A percentile compares a stretch with the other conserved stretches of the same genome.
Evolutionary conservation across 441 rosid genomes (phyloP).

Genomic region (Geranium incanum): DNA sequence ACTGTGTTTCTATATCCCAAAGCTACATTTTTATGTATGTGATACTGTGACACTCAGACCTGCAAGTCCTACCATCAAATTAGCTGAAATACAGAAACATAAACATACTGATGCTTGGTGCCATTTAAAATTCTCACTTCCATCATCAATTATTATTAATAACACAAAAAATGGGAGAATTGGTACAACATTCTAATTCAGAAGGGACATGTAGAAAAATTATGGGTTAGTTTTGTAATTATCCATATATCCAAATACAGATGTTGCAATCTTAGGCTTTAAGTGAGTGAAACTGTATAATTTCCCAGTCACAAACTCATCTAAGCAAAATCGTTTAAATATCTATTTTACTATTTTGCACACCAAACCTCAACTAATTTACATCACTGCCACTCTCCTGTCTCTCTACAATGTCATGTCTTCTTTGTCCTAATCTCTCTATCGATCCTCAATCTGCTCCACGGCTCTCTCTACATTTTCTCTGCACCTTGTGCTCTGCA

Average conservation of each 20-base stretch:
- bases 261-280: conserved; percentile 28
- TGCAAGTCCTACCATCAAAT: too few relatives aligned
- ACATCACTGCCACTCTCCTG: conserved; percentile 35
- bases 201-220: neutral
- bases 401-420: neutral
- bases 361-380: conserved; percentile 20
- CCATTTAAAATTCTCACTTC: too few relatives aligned
- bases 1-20: too few relatives aligned
- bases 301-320: conserved; percentile 19
- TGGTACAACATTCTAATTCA: neutral
- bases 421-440: neutral
- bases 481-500: conserved; percentile 7
- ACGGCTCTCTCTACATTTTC: conserved; percentile 9
- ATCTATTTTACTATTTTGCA: conserved; percentile 25
- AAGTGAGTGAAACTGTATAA: conserved; percentile 29
- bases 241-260: conserved; percentile 18
- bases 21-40: too few relatives aligned
- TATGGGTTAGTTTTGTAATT: conserved; percentile 28
- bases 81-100: too few relatives aligned
- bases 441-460: conserved; percentile 19
- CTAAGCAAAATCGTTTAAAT: neutral
- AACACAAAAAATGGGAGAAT: too few relatives aligned
- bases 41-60: too few relatives aligned
- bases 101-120: too few relatives aligned
- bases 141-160: too few relatives aligned